These are phyloP conservation scores for Cladosporium cucumerinum DNA, from an alignment of 2,329 filamentous ascomycete species.

Conservation along the genomic window DNA sequence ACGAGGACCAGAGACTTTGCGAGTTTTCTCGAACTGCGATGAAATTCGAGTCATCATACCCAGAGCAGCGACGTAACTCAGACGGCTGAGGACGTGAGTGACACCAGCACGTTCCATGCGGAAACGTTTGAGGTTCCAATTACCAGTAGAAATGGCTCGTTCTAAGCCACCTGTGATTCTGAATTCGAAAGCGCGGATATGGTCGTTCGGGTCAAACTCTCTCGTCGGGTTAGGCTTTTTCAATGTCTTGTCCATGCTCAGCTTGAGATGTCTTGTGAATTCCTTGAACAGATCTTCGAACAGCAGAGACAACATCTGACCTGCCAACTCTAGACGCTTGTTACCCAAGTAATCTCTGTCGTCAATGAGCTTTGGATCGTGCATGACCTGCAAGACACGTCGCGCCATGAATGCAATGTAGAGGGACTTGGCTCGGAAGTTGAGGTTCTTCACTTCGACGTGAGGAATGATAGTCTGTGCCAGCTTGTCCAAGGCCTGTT, in stretches of 20 bases:
- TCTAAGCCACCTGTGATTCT: constrained; percentile 92
- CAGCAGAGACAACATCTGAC: constrained; percentile 85
- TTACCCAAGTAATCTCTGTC: constrained; percentile 98
- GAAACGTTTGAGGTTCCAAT: constrained; percentile 97
- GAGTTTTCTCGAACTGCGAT: constrained; percentile 97
- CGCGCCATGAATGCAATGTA: constrained; percentile 97
- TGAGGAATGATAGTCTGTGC: constrained; percentile 93
- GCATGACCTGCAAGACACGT: constrained; percentile 89
- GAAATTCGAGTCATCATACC: constrained; percentile 99
- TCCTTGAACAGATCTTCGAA: constrained; percentile 99
- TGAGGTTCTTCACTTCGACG: constrained; percentile 83
- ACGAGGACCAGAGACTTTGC: constrained; percentile 93
- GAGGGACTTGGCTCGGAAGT: constrained; percentile 94
- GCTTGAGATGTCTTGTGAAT: constrained; percentile 83
- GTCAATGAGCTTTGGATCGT: constrained; percentile 84
- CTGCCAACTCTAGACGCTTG: constrained; percentile 90
- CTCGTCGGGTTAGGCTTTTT: constrained; percentile 90
- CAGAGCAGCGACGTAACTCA: constrained; percentile 93
- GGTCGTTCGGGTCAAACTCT: constrained; percentile 79
- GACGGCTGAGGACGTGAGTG: constrained; percentile 88
- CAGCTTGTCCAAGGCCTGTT: constrained; percentile 89
- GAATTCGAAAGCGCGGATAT: constrained; percentile 79
- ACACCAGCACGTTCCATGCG: constrained; percentile 98
- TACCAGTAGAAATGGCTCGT: constrained; percentile 92
- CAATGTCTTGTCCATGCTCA: constrained; percentile 90